Evolutionary conservation across 2,329 filamentous ascomycete genomes (phyloP), one percentile per base, ranked within the genome.

Genomic region (Botrytis cinerea): DNA sequence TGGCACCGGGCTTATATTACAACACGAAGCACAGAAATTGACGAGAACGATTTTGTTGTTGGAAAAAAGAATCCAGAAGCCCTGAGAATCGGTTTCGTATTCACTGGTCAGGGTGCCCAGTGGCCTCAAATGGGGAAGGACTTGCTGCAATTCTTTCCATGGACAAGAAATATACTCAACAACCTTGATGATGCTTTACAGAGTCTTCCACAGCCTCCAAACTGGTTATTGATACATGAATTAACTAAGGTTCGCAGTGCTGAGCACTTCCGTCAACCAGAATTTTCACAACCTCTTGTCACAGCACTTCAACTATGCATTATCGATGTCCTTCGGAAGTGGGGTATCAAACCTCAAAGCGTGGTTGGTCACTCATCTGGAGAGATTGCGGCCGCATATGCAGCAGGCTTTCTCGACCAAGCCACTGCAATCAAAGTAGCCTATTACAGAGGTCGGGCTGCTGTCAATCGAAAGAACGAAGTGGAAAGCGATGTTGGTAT

Each of bases 341-440:
- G 82, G 82, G 81, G 81, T 5, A 78, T 87, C n/a, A 76, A 73
- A 6, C 82, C 85, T 0, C 67, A 75, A 0, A 80, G 78, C 2
- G 83, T 85, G 0, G 79, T 82, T 6, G 84, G 85, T 0, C 85
- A 87, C 75, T 86, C 84, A 0, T 82, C 80, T 60, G 85, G 85
- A 10, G 85, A 87, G 73, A 85, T 86, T 62, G 84, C 79, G 3
- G 85, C 85, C 3, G 85, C 85, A 0, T 86, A 83, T 70, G 80
- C 83, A 1, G 78, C 82, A 1, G 83, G 82, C 3, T 76, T 78
- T 1, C 60, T 85, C 0, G 79, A 68, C 10, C 63, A 59, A 46
- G 73, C 71, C 32, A 62, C 73, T 12, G 74, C 75, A 32, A 75
- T 77, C 32, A 73, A 64, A 61, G 72, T 75, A 62, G 74, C 74